phyloP scores from a whole-genome alignment of 306 rosid genomes.

The Dalbergia oliveri region DNA sequence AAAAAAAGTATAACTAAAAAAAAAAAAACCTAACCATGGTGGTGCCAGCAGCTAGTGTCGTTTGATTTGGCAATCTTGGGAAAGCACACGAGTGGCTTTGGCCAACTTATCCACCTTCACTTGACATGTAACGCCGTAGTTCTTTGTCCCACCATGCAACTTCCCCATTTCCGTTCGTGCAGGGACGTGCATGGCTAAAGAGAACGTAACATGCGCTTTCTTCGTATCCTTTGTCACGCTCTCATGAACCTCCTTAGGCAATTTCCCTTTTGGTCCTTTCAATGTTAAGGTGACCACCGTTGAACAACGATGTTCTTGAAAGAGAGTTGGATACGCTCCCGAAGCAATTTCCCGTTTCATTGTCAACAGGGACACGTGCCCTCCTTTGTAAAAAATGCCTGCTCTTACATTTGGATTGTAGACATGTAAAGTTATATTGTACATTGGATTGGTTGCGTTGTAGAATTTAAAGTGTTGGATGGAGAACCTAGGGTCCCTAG shows the following conservation, averaged over 20 bases:
- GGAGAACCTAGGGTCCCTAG: conserved; percentile 40
- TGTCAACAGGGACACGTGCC: conserved; percentile 37
- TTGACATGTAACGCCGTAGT: conserved; percentile 42
- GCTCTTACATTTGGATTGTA: conserved; percentile 35
- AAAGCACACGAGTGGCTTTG: conserved; percentile 42
- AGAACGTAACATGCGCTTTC: conserved; percentile 1
- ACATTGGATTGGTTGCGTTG: neutral
- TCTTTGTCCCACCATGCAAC: conserved; percentile 16
- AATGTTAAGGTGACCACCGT: conserved; percentile 1
- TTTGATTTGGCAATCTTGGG: conserved; percentile 47
- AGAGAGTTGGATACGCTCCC: conserved; percentile 45
- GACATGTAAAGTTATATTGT: conserved; percentile 34
- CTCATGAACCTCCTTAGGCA: conserved; percentile 44
- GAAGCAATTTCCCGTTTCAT: conserved; percentile 36
- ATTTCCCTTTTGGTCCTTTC: neutral
- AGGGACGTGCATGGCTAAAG: conserved; percentile 45
- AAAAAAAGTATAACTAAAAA: neutral
- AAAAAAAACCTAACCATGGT: neutral
- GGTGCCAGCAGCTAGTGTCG: neutral
- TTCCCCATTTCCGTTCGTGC: conserved; percentile 18
- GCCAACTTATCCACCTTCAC: conserved; percentile 54
- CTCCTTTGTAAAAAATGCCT: conserved; percentile 48
- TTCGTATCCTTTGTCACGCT: conserved; percentile 7
- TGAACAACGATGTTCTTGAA: conserved; percentile 27
- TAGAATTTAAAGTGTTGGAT: conserved; percentile 37